Evolutionary conservation across 2,329 filamentous ascomycete species (phyloP).

Genomic region (Arthrobotrys sphaeroides): DNA sequence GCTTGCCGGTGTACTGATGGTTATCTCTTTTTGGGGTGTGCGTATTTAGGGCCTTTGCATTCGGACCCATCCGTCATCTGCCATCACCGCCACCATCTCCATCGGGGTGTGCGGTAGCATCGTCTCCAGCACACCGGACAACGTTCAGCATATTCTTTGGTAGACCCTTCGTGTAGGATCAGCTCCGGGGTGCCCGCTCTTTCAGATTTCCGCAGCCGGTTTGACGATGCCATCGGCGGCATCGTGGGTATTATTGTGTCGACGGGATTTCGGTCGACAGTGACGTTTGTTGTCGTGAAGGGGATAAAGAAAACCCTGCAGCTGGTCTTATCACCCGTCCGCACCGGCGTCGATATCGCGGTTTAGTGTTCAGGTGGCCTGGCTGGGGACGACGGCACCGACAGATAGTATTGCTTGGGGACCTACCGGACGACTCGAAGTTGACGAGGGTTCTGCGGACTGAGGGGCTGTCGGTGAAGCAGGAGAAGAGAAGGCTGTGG

Average conservation of each 20-base stretch:
- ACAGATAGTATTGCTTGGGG: not conserved
- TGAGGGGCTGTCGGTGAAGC: not conserved
- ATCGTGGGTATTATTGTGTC: slow-evolving; percentile 6
- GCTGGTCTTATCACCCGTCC: not conserved
- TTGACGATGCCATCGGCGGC: slow-evolving; percentile 45
- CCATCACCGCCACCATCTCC: slow-evolving; percentile 14
- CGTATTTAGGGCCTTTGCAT: slow-evolving; percentile 5
- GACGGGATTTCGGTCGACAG: slow-evolving; percentile 31
- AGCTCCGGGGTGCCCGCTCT: not conserved
- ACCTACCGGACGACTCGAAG: not conserved
- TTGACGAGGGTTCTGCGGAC: not conserved
- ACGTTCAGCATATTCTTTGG: not conserved
- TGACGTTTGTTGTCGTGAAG: slow-evolving; percentile 35
- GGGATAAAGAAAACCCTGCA: not conserved
- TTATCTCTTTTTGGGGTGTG: slow-evolving; percentile 9
- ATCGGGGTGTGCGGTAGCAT: slow-evolving; percentile 1
- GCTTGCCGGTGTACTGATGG: slow-evolving; percentile 8
- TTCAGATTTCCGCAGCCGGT: not conserved
- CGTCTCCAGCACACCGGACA: not conserved
- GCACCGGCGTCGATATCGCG: not conserved
- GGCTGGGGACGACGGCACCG: not conserved
- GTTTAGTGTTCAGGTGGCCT: not conserved
- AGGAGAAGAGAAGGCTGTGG: not conserved
- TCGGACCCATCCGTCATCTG: not conserved
- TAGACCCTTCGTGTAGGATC: not conserved